Conservation (phyloP, 2,329 filamentous ascomycete species). For the Penicillium sp. region DNA sequence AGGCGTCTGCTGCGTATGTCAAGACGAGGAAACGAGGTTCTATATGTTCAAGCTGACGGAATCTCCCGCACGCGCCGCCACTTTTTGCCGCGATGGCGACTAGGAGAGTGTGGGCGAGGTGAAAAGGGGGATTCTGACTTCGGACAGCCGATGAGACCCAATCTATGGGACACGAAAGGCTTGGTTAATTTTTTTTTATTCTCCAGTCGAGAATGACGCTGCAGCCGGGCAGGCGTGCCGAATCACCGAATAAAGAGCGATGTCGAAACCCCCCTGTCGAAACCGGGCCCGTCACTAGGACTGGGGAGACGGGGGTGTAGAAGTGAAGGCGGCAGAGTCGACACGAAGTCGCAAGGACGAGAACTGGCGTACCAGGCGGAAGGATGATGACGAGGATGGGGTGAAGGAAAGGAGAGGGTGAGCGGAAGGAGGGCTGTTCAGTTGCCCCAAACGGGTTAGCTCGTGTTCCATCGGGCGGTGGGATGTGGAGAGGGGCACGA, state of each 20-base stretch:
- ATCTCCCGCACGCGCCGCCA: slow-evolving; percentile 18
- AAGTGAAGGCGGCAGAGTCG: slow-evolving; percentile 3
- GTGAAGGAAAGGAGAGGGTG: slow-evolving; percentile 14
- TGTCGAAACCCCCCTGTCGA: slow-evolving; percentile 14
- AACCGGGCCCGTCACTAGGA: slow-evolving; percentile 20
- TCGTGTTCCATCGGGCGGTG: slow-evolving; percentile 27
- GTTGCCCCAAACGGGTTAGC: slow-evolving; percentile 22
- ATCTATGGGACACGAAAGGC: slow-evolving; percentile 13
- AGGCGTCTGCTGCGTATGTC: no score
- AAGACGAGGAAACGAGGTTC: slow-evolving; percentile 10
- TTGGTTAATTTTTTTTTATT: background rate
- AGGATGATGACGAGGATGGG: slow-evolving; percentile 8
- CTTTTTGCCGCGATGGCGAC: no score
- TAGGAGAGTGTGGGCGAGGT: no score
- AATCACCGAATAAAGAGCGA: slow-evolving; percentile 17
- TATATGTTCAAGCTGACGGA: slow-evolving; percentile 15
- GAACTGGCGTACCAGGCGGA: background rate
- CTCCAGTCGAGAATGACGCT: slow-evolving; percentile 28
- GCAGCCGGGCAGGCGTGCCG: slow-evolving; percentile 32
- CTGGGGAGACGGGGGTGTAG: slow-evolving; percentile 6
- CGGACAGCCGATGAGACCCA: slow-evolving; percentile 17
- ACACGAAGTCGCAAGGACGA: background rate
- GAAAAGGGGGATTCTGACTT: no score
- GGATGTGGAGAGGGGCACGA: slow-evolving; percentile 28
- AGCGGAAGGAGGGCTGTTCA: slow-evolving; percentile 26